phyloP scores from a whole-genome alignment of 441 rosid species.

The Gossypium gossypioides region DNA sequence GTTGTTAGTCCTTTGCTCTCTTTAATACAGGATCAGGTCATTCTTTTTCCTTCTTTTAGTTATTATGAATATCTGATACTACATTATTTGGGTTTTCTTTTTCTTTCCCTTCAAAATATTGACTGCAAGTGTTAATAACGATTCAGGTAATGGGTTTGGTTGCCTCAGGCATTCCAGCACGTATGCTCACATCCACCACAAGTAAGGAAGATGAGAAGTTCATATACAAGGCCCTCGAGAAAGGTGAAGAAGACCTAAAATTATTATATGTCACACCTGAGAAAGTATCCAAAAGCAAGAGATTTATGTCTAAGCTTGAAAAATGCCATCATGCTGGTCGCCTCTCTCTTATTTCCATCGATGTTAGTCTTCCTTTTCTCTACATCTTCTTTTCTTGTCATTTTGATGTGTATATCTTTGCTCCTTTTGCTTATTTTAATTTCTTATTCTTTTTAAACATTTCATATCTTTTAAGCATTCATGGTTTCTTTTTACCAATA shows the following conservation, averaged over 20 bases:
- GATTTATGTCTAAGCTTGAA: slow-evolving; percentile 97
- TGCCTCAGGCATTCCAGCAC: slow-evolving; percentile 76
- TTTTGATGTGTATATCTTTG: background rate
- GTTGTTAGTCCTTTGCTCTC: slow-evolving; percentile 84
- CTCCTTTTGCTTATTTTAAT: background rate
- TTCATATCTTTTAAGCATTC: background rate
- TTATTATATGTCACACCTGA: slow-evolving; percentile 89
- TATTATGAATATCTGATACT: background rate
- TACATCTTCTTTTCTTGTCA: background rate
- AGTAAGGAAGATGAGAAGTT: slow-evolving; percentile 83
- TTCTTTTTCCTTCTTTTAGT: background rate
- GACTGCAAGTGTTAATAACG: background rate
- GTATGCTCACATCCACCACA: slow-evolving; percentile 81
- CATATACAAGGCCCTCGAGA: slow-evolving; percentile 83
- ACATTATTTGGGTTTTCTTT: background rate
- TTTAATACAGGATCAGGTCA: slow-evolving; percentile 91
- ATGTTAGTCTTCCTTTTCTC: slow-evolving; percentile 42
- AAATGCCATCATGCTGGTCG: slow-evolving; percentile 69
- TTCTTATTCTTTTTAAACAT: background rate
- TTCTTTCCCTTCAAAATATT: background rate
- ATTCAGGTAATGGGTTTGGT: slow-evolving; percentile 85
- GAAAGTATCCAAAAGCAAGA: slow-evolving; percentile 92
- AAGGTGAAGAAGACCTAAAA: slow-evolving; percentile 76
- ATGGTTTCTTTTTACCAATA: background rate
- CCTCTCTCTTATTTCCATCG: slow-evolving; percentile 77